Evolutionary conservation across 2,329 filamentous ascomycete species (phyloP), one percentile per base, ranked within the genome.

Genomic region (Phyllosticta citribraziliensis): DNA sequence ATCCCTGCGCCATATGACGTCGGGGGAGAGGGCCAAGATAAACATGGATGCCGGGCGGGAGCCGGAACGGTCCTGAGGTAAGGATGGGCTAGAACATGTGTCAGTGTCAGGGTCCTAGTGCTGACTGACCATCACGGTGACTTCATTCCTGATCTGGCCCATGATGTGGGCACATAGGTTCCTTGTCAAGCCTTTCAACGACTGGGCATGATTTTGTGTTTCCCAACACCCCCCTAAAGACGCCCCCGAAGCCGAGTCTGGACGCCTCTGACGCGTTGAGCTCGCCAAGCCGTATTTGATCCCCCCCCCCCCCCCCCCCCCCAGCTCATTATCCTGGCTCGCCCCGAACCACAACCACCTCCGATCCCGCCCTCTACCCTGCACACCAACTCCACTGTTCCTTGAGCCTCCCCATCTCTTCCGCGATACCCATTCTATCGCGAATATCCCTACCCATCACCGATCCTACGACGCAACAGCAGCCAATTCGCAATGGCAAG

Each of bases 401-500:
- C 55, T 22, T 22, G 11, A 22, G 30, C 8, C 17, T 35, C 53
- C 52, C 52, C 24, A 53, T 47, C 40, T 47, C 40, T 47, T 47
- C 40, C 40, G 40, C 17, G 40, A 47, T 47, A 47, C 27, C 6
- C 5, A 30, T 10, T 8, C 27, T 30, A 30, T 30, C 9, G 40
- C 40, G 14, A 40, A 33, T 24, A 33, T 60, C 22, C 24, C 35
- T 55, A 20, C 24, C 19, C 20, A 11, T 11, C 40, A 33, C 20
- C 19, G 9, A 10, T 14, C 5, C 40, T 54, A 30, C 57, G 27
- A 50, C 40, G 14, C 55, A 47, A 2, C 24, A 24, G 27, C 33
- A 35, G n/a, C 51, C 58, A 30, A 35, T 51, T 25, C 53, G 47
- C 53, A 60, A 73, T 74, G 72, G 66, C 70, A 47, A 67, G 65